Conservation (phyloP, 1,284 basidiomycete species). For the Puccinia hordei region DNA sequence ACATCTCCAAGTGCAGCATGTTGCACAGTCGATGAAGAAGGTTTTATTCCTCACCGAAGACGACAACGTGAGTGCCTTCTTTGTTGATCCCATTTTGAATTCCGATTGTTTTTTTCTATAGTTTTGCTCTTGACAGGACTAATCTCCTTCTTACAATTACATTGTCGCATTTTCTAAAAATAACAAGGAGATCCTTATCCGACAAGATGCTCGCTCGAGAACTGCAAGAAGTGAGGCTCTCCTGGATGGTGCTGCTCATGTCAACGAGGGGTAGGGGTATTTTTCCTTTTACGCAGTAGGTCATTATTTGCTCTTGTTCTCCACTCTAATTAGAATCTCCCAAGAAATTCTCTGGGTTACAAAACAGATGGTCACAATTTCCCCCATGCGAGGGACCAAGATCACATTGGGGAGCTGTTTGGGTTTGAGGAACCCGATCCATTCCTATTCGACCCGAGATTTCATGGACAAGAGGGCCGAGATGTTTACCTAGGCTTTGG, state of each 20-base stretch:
- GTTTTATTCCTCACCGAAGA: conserved; percentile 18
- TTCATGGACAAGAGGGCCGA: not conserved
- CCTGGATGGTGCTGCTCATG: not conserved
- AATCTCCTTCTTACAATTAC: not conserved
- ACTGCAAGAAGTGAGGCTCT: not conserved
- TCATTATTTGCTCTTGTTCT: not conserved
- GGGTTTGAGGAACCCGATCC: conserved; percentile 47
- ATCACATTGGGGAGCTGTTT: conserved; percentile 33
- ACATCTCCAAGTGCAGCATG: conserved; percentile 45
- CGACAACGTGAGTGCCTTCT: conserved; percentile 5
- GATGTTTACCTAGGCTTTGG: conserved; percentile 37
- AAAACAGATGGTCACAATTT: conserved; percentile 15
- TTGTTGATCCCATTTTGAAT: not conserved
- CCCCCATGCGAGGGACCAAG: conserved; percentile 12
- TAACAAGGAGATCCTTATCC: not conserved
- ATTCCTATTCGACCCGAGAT: conserved; percentile 34
- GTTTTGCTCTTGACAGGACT: not conserved
- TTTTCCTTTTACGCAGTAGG: not conserved
- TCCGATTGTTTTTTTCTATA: not conserved
- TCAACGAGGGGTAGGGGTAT: conserved; percentile 1
- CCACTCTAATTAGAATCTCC: conserved; percentile 15
- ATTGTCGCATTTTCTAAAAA: not conserved
- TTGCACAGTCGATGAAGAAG: conserved; percentile 38
- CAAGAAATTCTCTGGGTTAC: not conserved
- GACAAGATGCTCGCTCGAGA: not conserved